Base-by-base conservation (phyloP, 441 rosid species). In the Omphalea diandra region DNA sequence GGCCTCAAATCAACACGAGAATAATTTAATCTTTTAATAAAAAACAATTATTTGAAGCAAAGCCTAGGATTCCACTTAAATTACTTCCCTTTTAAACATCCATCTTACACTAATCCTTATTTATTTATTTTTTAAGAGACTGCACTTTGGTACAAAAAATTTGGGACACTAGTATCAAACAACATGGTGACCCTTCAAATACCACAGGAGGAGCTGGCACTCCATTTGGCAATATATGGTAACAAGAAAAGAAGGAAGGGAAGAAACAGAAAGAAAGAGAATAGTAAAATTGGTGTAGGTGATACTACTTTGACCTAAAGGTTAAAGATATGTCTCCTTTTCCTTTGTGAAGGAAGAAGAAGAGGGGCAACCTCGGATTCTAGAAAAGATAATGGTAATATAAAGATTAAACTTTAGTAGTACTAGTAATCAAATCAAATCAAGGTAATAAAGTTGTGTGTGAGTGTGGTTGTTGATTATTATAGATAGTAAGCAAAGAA, bases 301-400 rank as follows among this genome's bases (percentile, higher is more conserved):
- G 32, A 26, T 14, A 2, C 18, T 17, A 36, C 17, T 60, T 81
- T 79, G 77, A 71, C 79, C 73, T 67, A 35, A 74, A 74, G 68
- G 68, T 10, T 18, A 59, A 62, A 78, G 55, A 50, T 10, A 17
- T 18, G 8, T 17, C 2, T 70, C 26, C n/a, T n/a, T n/a, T n/a
- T 22, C 35, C 6, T 17, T 64, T 11, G 63, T 35, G 74, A 57
- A 68, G 50, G 50, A 46, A n/a, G n/a, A n/a, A n/a, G 20, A 22
- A 9, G 15, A 61, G 70, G 31, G 63, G 82, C 71, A 78, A 80
- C 89, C 81, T 85, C 74, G 85, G 84, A 85, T 85, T 81, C 87
- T 80, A 78, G 82, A 81, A 78, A 83, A 75, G 55, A 71, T 29
- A 53, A 7, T 38, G 36, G 3, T 20, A 4, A 50, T 11, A 36